Evolutionary conservation across 73 alveolate species (phyloP), one percentile per base, ranked within the genome.

Genomic region (Blepharisma stoltei): DNA sequence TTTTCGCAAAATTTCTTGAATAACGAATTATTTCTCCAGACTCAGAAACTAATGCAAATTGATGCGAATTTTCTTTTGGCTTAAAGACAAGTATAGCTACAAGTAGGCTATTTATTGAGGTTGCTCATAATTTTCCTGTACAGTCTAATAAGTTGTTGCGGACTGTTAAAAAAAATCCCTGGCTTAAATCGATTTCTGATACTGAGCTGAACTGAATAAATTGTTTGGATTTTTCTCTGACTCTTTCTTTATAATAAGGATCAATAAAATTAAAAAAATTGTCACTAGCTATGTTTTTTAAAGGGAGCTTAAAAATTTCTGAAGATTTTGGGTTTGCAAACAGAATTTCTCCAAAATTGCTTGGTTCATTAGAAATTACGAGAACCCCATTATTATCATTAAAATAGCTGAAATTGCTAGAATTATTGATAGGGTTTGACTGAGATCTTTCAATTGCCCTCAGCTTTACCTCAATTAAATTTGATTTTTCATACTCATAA

Each of bases 401-500:
- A 5, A 60, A 60, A 25, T 60, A 60, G 46, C 73, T 60, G 38
- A 60, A 14, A 18, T 0, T 5, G 2, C 5, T 60, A 32, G 41
- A 32, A 32, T 32, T 32, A 32, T 32, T 25, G 0, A 60, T 8
- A 8, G 37, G 5, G 5, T 9, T 18, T 9, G 71, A 7, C 18
- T 20, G 18, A 8, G 14, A 14, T 3, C 14, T 9, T 14, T 20
- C 73, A 18, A 9, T 1, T 1, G 11, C 14, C 5, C 18, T 18
- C 46, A 20, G 2, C 23, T 60, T 60, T 38, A n/a, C 23, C 23
- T 18, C 11, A 8, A 60, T 14, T 60, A 14, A n/a, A 2, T 9
- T 25, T 2, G 73, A n/a, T 60, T 60, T 60, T 20, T 60, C 73
- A 60, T 60, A 18, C 38, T 60, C 46, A 60, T 60, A 14, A 8